Conservation (phyloP, 106 monocot species). For the Narthecium ossifragum region DNA sequence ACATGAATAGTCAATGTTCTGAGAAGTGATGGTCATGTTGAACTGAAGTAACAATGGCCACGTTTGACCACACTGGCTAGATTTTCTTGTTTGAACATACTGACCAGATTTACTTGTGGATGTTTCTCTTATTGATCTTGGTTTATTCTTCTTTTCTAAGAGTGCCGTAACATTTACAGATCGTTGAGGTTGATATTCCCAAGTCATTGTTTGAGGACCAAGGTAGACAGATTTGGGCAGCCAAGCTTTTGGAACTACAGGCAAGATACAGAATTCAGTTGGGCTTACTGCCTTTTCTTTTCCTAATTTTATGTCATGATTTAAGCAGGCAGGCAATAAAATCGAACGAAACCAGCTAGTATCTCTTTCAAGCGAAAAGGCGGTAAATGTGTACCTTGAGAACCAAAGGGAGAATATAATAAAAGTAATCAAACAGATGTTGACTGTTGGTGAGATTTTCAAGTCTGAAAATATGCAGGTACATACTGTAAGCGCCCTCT, state of each 20-base stretch:
- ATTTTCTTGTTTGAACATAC: no score
- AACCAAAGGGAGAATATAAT: slow-evolving; percentile 66
- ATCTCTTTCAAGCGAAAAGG: slow-evolving; percentile 77
- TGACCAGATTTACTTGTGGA: no score
- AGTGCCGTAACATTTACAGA: slow-evolving; percentile 31
- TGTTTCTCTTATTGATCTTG: no score
- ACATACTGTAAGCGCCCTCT: background rate
- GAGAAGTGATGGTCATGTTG: no score
- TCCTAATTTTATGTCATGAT: slow-evolving; percentile 7
- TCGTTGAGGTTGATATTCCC: slow-evolving; percentile 92
- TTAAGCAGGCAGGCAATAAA: slow-evolving; percentile 50
- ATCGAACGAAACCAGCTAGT: slow-evolving; percentile 62
- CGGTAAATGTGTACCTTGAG: slow-evolving; percentile 67
- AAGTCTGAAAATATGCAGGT: slow-evolving; percentile 85
- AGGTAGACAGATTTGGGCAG: slow-evolving; percentile 91
- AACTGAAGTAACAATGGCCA: no score
- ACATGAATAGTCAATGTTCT: no score
- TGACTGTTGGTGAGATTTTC: slow-evolving; percentile 88
- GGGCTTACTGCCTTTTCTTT: slow-evolving; percentile 6
- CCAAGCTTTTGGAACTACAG: slow-evolving; percentile 82
- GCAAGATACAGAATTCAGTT: slow-evolving; percentile 17
- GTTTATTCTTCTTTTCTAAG: background rate
- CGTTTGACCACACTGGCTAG: no score
- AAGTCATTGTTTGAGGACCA: slow-evolving; percentile 93
- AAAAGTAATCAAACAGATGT: slow-evolving; percentile 81